Conservation (phyloP, 371 early-diverging fungal genomes). For the Apophysomyces elegans region DNA sequence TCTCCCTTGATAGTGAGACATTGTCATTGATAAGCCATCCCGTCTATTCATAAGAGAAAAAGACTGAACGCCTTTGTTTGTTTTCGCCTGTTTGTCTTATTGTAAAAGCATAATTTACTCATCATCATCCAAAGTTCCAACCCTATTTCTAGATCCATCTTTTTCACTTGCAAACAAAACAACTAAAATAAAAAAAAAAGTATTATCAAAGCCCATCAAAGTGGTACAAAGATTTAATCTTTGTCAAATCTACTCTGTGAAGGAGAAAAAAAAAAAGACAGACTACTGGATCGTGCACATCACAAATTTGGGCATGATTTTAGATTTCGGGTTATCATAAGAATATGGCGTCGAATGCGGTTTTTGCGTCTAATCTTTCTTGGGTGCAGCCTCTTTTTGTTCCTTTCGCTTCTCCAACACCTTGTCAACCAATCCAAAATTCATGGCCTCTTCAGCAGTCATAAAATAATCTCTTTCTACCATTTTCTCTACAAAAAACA, state of each 20-base stretch:
- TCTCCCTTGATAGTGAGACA: background rate
- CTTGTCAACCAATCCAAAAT: conserved; percentile 92
- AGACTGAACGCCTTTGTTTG: background rate
- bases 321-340: no score
- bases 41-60: background rate
- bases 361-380: conserved; percentile 9
- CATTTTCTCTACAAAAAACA: conserved; percentile 59
- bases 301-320: no score
- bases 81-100: background rate
- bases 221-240: conserved; percentile 8
- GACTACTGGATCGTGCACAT: background rate
- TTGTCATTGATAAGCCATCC: conserved; percentile 2
- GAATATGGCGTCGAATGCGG: background rate
- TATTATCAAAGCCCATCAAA: conserved; percentile 1
- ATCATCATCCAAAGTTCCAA: no score
- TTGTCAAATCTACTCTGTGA: background rate
- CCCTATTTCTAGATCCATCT: no score
- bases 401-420: conserved; percentile 70
- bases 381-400: conserved; percentile 16
- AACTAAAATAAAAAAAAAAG: no score
- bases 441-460: conserved; percentile 89
- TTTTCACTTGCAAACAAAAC: background rate
- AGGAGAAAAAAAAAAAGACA: background rate
- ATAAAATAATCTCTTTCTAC: conserved; percentile 97
- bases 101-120: conserved; percentile 3